These are phyloP conservation scores for Fonsecaea multimorphosa DNA, from an alignment of 2,329 filamentous ascomycete species.

Conservation along the genomic window DNA sequence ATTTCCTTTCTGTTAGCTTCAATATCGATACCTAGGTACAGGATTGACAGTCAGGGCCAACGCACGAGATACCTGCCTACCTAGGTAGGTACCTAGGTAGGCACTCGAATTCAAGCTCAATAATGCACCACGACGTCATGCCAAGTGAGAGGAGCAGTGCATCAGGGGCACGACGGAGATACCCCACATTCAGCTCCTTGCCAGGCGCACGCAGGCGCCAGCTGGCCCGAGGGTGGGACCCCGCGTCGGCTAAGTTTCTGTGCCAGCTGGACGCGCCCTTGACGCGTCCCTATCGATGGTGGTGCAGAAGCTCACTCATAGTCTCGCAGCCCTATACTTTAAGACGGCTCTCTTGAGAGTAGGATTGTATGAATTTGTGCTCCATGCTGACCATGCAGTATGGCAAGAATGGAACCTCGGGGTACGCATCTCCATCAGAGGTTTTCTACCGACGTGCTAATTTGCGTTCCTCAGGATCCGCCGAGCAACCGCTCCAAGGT, in stretches of 20 bases:
- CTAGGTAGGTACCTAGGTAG: too few relatives aligned
- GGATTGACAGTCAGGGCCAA: background rate
- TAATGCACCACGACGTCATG: constrained; percentile 2
- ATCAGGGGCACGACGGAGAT: background rate
- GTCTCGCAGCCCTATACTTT: background rate
- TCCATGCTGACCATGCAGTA: constrained; percentile 7
- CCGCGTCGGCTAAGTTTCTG: constrained; percentile 1
- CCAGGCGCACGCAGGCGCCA: background rate
- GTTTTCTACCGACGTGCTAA: constrained; percentile 9
- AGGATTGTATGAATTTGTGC: background rate
- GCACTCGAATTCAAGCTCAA: too few relatives aligned
- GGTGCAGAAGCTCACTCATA: background rate
- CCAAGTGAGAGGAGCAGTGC: background rate
- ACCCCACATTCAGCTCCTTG: background rate
- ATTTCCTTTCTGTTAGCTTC: background rate
- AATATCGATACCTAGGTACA: background rate
- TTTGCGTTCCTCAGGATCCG: constrained; percentile 24
- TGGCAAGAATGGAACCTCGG: constrained; percentile 5
- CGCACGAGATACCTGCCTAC: too few relatives aligned
- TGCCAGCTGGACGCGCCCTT: background rate
- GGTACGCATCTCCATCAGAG: background rate
- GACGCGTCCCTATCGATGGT: background rate
- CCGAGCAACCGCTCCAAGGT: constrained; percentile 51
- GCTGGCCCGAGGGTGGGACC: background rate
- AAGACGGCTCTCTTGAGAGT: background rate